A percentile compares a stretch with the other conserved stretches of the same genome.
phyloP scores from a whole-genome alignment of 805 yeast species.

The Teunomyces gatunensis region DNA sequence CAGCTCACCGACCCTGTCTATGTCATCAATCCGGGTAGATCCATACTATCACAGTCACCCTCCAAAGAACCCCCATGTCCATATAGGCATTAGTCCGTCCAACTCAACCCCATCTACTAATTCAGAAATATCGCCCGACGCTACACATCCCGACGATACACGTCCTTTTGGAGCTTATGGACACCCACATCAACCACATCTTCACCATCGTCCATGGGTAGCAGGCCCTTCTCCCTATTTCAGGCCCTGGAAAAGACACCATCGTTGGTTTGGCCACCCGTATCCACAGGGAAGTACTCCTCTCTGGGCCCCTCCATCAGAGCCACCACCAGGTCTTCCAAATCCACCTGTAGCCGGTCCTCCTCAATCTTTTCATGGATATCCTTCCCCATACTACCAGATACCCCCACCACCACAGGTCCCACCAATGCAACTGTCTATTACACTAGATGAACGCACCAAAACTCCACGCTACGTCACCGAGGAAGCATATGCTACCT shows the following conservation, averaged over 20 bases:
- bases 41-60: neutral
- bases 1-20: neutral
- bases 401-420: neutral
- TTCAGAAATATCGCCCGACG: neutral
- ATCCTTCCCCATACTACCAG: neutral
- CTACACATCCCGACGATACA: neutral
- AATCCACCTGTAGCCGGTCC: neutral
- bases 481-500: neutral
- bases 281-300: neutral
- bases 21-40: neutral
- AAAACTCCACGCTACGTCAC: neutral
- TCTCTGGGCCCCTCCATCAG: neutral
- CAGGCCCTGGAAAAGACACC: constrained; percentile 1
- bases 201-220: constrained; percentile 3
- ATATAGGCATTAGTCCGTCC: neutral
- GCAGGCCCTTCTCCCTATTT: neutral
- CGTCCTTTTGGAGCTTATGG: neutral
- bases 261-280: neutral
- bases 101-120: neutral
- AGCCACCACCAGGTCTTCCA: neutral
- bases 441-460: neutral
- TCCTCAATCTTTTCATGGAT: neutral
- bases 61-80: neutral
- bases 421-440: neutral
- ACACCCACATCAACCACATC: neutral